Percentiles rank a stretch among this genome's conserved stretches.
phyloP scores from a whole-genome alignment of 2,329 filamentous ascomycete species.

The Dothidotthia symphoricarpi region DNA sequence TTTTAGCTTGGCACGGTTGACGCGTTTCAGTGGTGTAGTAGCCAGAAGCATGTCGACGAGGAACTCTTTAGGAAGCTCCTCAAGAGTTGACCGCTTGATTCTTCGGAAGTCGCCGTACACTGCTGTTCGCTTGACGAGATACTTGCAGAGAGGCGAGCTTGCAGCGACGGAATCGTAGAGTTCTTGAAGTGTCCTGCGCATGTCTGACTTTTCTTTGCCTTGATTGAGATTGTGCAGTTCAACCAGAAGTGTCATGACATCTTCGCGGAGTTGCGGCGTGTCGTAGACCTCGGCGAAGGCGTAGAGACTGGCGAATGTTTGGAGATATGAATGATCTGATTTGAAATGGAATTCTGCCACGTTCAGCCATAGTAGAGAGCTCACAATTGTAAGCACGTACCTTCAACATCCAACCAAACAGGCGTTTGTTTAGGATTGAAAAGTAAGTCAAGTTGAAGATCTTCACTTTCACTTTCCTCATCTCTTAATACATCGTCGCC shows the following conservation, averaged over 20 bases:
- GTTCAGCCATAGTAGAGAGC: background rate
- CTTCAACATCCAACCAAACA: no score
- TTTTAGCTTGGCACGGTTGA: slow-evolving; percentile 5
- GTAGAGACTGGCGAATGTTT: slow-evolving; percentile 14
- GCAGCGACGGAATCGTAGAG: slow-evolving; percentile 6
- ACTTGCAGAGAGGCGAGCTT: slow-evolving; percentile 5
- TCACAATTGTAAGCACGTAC: background rate
- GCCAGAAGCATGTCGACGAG: slow-evolving; percentile 12
- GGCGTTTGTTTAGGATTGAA: no score
- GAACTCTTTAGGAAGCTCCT: slow-evolving; percentile 10
- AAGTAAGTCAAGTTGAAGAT: no score
- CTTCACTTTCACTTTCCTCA: no score
- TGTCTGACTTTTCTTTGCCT: slow-evolving; percentile 5
- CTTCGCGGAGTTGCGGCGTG: slow-evolving; percentile 8
- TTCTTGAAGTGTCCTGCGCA: slow-evolving; percentile 6
- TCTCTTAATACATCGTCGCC: no score
- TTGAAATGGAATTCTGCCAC: slow-evolving; percentile 9
- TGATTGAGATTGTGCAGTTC: slow-evolving; percentile 11
- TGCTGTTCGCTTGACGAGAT: slow-evolving; percentile 9
- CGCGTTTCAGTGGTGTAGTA: slow-evolving; percentile 7
- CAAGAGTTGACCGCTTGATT: slow-evolving; percentile 6
- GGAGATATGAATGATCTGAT: slow-evolving; percentile 9
- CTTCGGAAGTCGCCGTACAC: slow-evolving; percentile 8
- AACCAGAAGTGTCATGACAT: slow-evolving; percentile 10
- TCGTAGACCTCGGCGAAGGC: slow-evolving; percentile 14